Evolutionary conservation across 306 rosid species (phyloP).

Genomic region (Heteromeles arbutifolia): DNA sequence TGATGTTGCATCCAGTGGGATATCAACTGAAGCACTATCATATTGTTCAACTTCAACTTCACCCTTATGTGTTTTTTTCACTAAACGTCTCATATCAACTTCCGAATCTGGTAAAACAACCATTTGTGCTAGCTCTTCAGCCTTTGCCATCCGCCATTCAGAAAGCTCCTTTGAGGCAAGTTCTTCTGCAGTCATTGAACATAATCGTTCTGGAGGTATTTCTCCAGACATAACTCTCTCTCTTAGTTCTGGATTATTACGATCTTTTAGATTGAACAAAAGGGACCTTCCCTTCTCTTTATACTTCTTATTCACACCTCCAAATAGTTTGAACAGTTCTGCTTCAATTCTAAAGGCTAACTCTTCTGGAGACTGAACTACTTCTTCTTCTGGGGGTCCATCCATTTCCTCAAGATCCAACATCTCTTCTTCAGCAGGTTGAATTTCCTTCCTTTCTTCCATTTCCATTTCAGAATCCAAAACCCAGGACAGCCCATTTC

Average conservation of each 20-base stretch:
- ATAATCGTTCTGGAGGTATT: constrained; percentile 66
- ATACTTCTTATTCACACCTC: constrained; percentile 97
- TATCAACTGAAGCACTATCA: constrained; percentile 45
- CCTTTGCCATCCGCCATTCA: constrained; percentile 98
- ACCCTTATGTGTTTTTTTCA: constrained; percentile 93
- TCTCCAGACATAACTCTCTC: constrained; percentile 89
- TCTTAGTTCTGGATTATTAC: constrained; percentile 84
- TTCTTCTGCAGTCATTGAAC: constrained; percentile 97
- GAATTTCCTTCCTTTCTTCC: constrained; percentile 35
- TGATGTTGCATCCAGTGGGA: constrained; percentile 48
- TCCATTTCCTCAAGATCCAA: constrained; percentile 27
- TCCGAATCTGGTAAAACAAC: constrained; percentile 85
- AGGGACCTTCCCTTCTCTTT: constrained; percentile 99
- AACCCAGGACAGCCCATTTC: constrained; percentile 96
- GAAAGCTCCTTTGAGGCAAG: constrained; percentile 99
- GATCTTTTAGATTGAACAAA: constrained; percentile 90
- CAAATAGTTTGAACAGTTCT: constrained; percentile 85
- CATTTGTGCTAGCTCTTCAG: constrained; percentile 98
- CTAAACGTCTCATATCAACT: constrained; percentile 78
- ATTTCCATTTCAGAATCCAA: constrained; percentile 55
- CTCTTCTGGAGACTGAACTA: constrained; percentile 28
- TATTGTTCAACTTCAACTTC: constrained; percentile 92
- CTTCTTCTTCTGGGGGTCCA: constrained; percentile 27
- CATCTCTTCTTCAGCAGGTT: constrained; percentile 33
- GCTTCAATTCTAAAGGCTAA: constrained; percentile 69